Conservation (phyloP, 2,329 filamentous ascomycete species). For the Tympanopsis confertula region DNA sequence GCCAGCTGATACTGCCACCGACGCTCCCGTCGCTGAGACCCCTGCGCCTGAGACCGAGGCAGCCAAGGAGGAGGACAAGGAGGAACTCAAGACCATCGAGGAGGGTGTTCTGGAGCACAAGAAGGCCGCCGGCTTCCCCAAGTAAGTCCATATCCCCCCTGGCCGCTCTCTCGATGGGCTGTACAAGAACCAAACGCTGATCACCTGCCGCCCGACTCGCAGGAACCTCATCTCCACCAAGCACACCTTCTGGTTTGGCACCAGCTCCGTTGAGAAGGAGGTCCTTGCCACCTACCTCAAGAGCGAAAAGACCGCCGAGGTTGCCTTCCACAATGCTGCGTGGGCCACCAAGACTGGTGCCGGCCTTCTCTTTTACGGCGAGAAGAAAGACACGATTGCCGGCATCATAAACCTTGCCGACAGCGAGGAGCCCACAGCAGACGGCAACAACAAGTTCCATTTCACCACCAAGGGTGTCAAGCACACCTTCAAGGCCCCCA, state of each 20-base stretch:
- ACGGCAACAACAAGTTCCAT: neutral
- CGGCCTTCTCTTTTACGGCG: neutral
- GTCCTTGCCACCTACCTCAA: neutral
- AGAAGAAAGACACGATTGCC: neutral
- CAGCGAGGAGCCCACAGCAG: neutral
- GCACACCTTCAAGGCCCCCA: constrained; percentile 41
- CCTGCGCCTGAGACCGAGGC: neutral
- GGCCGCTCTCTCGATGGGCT: neutral
- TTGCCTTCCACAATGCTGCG: neutral
- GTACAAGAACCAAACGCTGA: too few species aligned
- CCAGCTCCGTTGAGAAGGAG: neutral
- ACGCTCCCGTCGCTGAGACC: neutral
- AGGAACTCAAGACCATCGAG: neutral
- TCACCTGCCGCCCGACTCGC: too few species aligned
- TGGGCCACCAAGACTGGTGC: neutral
- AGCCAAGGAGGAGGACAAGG: neutral
- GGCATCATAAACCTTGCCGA: neutral
- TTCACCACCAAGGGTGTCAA: neutral
- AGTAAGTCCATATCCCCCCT: neutral
- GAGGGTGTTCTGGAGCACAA: neutral
- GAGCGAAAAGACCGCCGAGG: neutral
- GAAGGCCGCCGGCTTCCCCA: neutral
- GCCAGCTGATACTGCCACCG: neutral
- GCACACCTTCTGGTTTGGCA: neutral
- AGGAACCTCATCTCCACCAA: neutral